Percentiles rank a stretch among this genome's conserved stretches.
Conservation (phyloP, 805 yeast genomes). For the Pichia manshurica region DNA sequence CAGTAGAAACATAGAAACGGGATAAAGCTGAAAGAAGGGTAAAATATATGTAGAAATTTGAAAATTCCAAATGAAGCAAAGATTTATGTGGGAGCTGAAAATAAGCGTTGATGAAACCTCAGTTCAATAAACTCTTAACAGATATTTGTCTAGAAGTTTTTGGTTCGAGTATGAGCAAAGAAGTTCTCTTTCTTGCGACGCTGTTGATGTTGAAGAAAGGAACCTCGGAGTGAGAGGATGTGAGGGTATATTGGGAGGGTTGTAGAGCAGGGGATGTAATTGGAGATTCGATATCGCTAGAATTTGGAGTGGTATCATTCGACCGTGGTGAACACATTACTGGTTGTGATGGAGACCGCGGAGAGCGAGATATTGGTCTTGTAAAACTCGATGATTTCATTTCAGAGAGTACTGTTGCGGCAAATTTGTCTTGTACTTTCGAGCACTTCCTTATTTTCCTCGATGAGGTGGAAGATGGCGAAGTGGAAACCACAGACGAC, state of each 20-base stretch:
- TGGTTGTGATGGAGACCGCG: conserved; percentile 10
- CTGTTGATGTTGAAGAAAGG: conserved; percentile 8
- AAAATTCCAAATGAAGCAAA: too few species aligned
- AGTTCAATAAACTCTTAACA: conserved; percentile 26
- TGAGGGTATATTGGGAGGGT: conserved; percentile 13
- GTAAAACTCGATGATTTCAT: conserved; percentile 3
- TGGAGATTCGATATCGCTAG: conserved; percentile 21
- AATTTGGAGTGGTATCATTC: conserved; percentile 8
- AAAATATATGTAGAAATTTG: too few species aligned
- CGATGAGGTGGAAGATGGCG: conserved; percentile 8
- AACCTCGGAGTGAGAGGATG: not conserved
- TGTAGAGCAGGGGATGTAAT: conserved; percentile 24
- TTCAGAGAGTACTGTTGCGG: conserved; percentile 8
- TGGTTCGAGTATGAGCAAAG: conserved; percentile 2
- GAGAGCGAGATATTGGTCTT: too few species aligned
- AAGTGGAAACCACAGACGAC: not conserved
- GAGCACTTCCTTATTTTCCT: conserved; percentile 7
- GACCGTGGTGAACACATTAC: conserved; percentile 13
- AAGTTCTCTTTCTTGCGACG: not conserved
- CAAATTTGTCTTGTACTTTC: conserved; percentile 7
- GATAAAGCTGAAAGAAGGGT: too few species aligned
- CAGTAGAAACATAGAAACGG: too few species aligned
- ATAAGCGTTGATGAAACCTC: not conserved
- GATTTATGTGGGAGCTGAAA: too few species aligned
- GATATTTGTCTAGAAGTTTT: conserved; percentile 18